A percentile compares a stretch with the other conserved stretches of the same genome.
Conservation (phyloP, 1,139 yeast species). For the Sugiyamaella castrensis region DNA sequence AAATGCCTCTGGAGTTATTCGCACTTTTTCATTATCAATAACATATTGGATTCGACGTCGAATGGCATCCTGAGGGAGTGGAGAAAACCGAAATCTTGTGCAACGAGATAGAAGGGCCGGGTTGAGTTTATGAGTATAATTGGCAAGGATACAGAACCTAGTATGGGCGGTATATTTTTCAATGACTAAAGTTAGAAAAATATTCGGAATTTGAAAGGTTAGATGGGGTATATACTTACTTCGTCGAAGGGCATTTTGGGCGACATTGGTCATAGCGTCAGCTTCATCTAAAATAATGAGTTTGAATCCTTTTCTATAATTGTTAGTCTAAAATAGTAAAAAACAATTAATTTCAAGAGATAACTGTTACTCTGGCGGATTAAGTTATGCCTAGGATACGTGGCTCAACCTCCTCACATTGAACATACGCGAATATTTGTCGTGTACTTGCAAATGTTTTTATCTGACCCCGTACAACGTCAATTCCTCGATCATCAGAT, state of each 20-base stretch:
- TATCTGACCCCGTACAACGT: constrained; percentile 86
- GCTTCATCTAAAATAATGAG: constrained; percentile 94
- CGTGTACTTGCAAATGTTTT: constrained; percentile 89
- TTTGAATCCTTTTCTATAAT: constrained; percentile 49
- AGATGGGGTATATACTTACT: constrained; percentile 35
- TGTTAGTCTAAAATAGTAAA: too few species aligned
- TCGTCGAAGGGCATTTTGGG: constrained; percentile 91
- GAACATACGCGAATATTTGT: constrained; percentile 62
- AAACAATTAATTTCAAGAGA: too few species aligned
- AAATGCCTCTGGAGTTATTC: constrained; percentile 57
- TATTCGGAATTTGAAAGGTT: background rate
- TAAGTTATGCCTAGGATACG: too few species aligned
- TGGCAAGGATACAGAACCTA: constrained; percentile 92
- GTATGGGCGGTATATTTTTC: constrained; percentile 95
- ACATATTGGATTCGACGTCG: constrained; percentile 65
- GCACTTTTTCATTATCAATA: constrained; percentile 61
- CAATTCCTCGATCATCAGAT: constrained; percentile 93
- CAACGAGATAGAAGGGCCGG: constrained; percentile 95
- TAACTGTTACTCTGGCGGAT: too few species aligned
- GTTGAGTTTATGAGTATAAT: constrained; percentile 90
- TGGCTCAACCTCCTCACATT: constrained; percentile 45
- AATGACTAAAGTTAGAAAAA: constrained; percentile 44
- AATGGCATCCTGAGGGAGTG: constrained; percentile 67
- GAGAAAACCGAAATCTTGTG: constrained; percentile 90
- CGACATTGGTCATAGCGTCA: constrained; percentile 97